Conservation (phyloP, 2,329 filamentous ascomycete species). For the Calonectria multiphialidica region DNA sequence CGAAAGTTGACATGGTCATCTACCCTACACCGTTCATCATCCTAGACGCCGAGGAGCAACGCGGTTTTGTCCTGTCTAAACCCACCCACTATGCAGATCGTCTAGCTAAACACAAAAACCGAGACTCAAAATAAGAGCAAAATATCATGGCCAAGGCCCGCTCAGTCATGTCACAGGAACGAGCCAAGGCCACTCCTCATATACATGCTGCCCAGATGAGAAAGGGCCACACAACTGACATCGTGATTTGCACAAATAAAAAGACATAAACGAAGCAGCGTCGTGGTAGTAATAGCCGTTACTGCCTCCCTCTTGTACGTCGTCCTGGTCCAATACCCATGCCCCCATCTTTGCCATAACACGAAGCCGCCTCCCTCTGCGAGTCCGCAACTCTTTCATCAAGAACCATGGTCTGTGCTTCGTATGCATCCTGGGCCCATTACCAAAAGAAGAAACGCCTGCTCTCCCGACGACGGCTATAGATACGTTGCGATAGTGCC, state of each 20-base stretch:
- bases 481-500: slow-evolving; percentile 25
- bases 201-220: background rate
- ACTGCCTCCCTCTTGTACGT: slow-evolving; percentile 9
- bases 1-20: background rate
- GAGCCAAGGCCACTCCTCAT: background rate
- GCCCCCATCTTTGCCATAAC: slow-evolving; percentile 10
- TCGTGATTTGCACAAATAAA: slow-evolving; percentile 11
- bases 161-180: background rate
- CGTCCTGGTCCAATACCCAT: slow-evolving; percentile 21
- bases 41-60: background rate
- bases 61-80: background rate
- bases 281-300: slow-evolving; percentile 9
- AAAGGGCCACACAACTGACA: background rate
- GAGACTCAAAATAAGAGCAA: background rate
- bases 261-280: slow-evolving; percentile 19
- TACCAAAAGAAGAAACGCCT: slow-evolving; percentile 24
- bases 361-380: slow-evolving; percentile 7
- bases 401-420: slow-evolving; percentile 14
- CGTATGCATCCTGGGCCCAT: slow-evolving; percentile 23
- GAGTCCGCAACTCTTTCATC: slow-evolving; percentile 25
- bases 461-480: slow-evolving; percentile 21
- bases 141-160: background rate
- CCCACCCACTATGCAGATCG: background rate
- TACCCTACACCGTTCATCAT: background rate
- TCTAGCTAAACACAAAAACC: background rate